Percentiles rank a stretch among this genome's conserved stretches.
Evolutionary conservation across 352 stramenopile genomes (phyloP).

Genomic region (Phytophthora cajani): DNA sequence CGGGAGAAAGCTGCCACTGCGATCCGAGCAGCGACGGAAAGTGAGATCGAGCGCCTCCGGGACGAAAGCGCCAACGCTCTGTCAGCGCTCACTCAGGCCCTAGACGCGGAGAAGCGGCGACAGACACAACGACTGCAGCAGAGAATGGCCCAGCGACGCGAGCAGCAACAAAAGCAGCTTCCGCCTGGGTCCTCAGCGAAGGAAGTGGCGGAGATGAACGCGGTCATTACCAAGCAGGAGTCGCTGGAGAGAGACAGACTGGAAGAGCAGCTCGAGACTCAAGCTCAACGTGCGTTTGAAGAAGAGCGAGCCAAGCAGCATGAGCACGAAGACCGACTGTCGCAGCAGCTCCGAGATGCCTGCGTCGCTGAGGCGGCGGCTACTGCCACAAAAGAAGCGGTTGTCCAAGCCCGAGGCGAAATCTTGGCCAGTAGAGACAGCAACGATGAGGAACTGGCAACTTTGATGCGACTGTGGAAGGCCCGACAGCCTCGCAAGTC

Average conservation of each 20-base stretch:
- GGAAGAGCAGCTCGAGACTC: conserved; percentile 34
- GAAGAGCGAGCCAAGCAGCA: conserved; percentile 31
- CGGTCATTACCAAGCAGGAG: conserved; percentile 32
- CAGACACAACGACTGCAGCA: conserved; percentile 39
- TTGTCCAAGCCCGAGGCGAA: conserved; percentile 16
- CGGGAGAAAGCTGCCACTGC: conserved; percentile 4
- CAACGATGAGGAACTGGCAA: conserved; percentile 13
- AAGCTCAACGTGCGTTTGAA: conserved; percentile 26
- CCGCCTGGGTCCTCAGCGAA: conserved; percentile 16
- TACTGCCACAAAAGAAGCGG: conserved; percentile 24
- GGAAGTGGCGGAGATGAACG: conserved; percentile 28
- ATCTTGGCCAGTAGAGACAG: conserved; percentile 4
- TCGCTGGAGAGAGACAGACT: conserved; percentile 22
- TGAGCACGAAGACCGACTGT: conserved; percentile 28
- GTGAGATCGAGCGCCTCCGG: conserved; percentile 27
- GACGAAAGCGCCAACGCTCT: conserved; percentile 28
- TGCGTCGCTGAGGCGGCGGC: conserved; percentile 18
- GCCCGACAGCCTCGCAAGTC: conserved; percentile 9
- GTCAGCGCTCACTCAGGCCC: conserved; percentile 10
- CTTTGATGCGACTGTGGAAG: conserved; percentile 24
- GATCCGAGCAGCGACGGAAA: conserved; percentile 15
- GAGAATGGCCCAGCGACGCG: conserved; percentile 29
- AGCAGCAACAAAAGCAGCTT: conserved; percentile 30
- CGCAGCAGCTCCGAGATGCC: conserved; percentile 28
- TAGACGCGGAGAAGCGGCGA: conserved; percentile 33